Evolutionary conservation across 164 flowering plant species (phyloP).

Genomic region (Annona cherimola): DNA sequence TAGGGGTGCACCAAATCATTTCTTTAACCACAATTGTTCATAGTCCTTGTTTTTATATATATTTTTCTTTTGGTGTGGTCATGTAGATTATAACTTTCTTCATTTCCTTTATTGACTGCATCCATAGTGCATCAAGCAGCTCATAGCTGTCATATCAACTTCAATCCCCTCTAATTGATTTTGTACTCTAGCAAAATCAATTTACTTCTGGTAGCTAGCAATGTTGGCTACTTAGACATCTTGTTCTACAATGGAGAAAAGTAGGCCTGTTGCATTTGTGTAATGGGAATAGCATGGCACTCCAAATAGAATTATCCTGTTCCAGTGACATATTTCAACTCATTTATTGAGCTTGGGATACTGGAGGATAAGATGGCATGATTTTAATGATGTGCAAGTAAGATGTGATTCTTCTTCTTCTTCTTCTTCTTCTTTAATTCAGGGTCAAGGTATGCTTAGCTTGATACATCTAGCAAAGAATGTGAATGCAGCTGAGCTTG

Average conservation of each 20-base stretch:
- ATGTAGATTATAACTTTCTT: too few relatives aligned
- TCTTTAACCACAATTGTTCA: background rate
- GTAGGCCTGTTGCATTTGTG: too few relatives aligned
- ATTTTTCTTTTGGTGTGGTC: background rate
- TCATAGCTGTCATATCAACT: too few relatives aligned
- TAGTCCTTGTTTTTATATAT: background rate
- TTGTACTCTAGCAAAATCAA: too few relatives aligned
- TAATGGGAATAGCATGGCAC: background rate
- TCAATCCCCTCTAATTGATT: too few relatives aligned
- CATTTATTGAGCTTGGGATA: background rate
- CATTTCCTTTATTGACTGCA: too few relatives aligned
- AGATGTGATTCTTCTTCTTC: background rate
- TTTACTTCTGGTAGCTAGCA: too few relatives aligned
- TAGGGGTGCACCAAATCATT: background rate
- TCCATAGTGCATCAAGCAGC: too few relatives aligned
- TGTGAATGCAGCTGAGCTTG: slow-evolving; percentile 55
- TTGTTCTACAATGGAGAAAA: too few relatives aligned
- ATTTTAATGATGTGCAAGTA: background rate
- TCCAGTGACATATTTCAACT: background rate
- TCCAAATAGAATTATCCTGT: background rate
- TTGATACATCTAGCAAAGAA: slow-evolving; percentile 68
- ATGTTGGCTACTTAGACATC: too few relatives aligned
- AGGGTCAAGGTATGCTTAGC: slow-evolving; percentile 87
- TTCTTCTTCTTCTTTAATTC: slow-evolving; percentile 15
- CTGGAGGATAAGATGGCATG: background rate